Evolutionary conservation across 2,329 filamentous ascomycete genomes (phyloP), one percentile per base, ranked within the genome.

Genomic region (Trichoderma semiorbis): DNA sequence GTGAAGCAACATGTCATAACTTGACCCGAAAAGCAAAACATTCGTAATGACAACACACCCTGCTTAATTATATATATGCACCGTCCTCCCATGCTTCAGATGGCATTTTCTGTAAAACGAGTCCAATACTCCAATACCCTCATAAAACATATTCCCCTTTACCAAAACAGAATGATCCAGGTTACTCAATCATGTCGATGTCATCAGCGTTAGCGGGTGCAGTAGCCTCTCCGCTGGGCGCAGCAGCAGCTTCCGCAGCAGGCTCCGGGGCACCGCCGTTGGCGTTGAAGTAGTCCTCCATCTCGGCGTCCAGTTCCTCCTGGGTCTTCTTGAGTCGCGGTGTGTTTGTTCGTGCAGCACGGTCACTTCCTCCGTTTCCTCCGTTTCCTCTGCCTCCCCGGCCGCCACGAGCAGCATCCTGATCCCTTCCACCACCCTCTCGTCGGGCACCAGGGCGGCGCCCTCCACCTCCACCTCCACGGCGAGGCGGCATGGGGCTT

Each of bases 301-400:
- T 98, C 83, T 98, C 95, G n/a, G 93, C 93, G 80, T 98, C 95
- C 53, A 98, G 85, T 80, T 98, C 93, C 77, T 97, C 93, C 75
- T 94, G 92, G 0, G 95, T 97, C 87, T 97, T 97, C 82, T 90
- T 92, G 2, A 90, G 86, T 63, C 93, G 88, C 50, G 87, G 87
- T 18, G 34, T 43, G 28, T 90, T 92, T 2, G 90, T 86, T 64
- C 93, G 88, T 50, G 87, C 86, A 32, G 66, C 57, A 53, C 50
- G 50, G 28, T 24, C 83, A 26, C 81, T 80, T 39, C 83, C 79
- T 57, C 81, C 81, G 8, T 32, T 53, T 53, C n/a, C 47, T 50
- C n/a, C 47, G 43, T 21, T 50, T 21, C 43, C 43, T 50, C 18
- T 28, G 24, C 71, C 83, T 28, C 81, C 80, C 28, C 83, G 79